Evolutionary conservation across 345 rosid genomes (phyloP), one percentile per base, ranked within the genome.

Genomic region (Dipteronia sinensis): DNA sequence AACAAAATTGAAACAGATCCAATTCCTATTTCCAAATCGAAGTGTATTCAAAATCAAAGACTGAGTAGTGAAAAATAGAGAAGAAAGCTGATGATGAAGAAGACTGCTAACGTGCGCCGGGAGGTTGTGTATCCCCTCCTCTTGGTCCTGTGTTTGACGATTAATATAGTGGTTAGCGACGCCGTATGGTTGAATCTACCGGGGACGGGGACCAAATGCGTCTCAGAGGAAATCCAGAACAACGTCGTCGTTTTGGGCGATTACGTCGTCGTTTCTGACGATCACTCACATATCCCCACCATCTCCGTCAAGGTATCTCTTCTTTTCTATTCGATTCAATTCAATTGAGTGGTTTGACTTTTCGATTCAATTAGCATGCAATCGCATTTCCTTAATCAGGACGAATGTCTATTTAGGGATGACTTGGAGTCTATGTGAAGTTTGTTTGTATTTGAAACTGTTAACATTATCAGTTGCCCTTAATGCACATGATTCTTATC

Each of bases 111-210:
- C 44, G 3, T 79, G 64, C 71, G 61, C 23, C 2, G 46, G 71
- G 73, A n/a, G 67, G 58, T 76, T 25, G 46, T 63, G 25, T 51
- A 70, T 61, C 56, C 25, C 3, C 16, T 81, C 4, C 12, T 81
- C 27, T 31, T 82, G 5, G 47, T 61, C 3, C n/a, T 78, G n/a
- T 51, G 23, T 19, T 27, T 74, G 19, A 0, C 23, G 72, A 51
- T 76, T 61, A 44, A 29, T 56, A 51, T 78, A 63, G 80, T 78
- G 76, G 76, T 72, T 68, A 55, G 81, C 38, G 84, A 88, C 25
- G 96, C 90, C 38, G 73, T 95, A n/a, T 95, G 98, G 98, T 80
- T 95, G 67, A 90, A 27, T 73, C n/a, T 95, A 53, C 97, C 97
- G 6, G 46, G 81, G 25, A 9, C 92, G 3, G 94, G 93, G 31